Evolutionary conservation across 345 rosid species (phyloP), one percentile per base, ranked within the genome.

Genomic region (Aethionema arabicum): DNA sequence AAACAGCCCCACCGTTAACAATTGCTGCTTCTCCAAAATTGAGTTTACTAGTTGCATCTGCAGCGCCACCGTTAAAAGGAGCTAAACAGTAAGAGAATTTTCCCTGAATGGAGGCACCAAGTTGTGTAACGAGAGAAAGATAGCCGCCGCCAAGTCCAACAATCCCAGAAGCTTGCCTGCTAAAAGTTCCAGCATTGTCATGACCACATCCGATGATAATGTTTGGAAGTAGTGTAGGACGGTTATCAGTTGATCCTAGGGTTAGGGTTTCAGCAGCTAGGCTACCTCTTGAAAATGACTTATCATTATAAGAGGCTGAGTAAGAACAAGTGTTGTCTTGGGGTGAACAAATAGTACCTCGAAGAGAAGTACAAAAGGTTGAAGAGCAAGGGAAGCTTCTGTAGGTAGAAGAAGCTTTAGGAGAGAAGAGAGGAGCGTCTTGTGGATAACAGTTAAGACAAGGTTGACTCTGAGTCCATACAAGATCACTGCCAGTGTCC

Each of bases 361-460:
- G 29, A 1, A 67, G 4, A 12, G 27, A 11, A 3, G 0, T 9
- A 47, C 85, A n/a, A n/a, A n/a, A 85, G 37, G 13, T 49, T 32
- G 86, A 39, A 8, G 40, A 10, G 61, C 91, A 81, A 32, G 79
- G 21, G 48, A 78, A 0, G 5, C 27, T 31, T 52, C 15, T 68
- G 67, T 68, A 83, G 2, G 88, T 79, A 4, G 78, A 65, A 7
- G 88, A 88, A 0, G 52, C 0, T 11, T 47, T 16, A 12, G 80
- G 81, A 53, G 76, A 66, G 8, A 86, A 80, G 11, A 78, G 15
- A 2, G 83, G 78, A 61, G 40, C 61, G 0, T 8, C 52, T 16
- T 76, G 83, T 9, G 62, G 0, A 67, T 46, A 79, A 62, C 86
- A 85, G 0, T 63, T 31, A 0, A 13, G 0, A 51, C 85, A 76